These are phyloP conservation scores for Mycena rebaudengoi DNA, from an alignment of 768 basidiomycete genomes.

Conservation along the genomic window DNA sequence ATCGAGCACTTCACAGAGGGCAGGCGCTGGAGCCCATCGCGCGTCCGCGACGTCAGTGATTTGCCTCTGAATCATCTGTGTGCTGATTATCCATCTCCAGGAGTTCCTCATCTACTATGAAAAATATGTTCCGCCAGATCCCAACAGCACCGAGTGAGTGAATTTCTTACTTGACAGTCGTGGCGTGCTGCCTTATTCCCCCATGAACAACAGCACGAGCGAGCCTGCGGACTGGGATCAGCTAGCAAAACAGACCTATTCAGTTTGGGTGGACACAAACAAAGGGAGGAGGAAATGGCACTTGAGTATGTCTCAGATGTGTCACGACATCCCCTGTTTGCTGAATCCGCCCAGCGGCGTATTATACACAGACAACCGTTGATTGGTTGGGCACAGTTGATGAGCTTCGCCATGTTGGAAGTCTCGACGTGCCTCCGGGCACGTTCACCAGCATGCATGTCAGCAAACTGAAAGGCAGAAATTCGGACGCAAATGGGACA, in stretches of 20 bases:
- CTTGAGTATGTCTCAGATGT: slow-evolving; percentile 61
- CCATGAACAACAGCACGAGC: slow-evolving; percentile 46
- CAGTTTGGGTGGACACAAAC: slow-evolving; percentile 75
- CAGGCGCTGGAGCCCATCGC: slow-evolving; percentile 82
- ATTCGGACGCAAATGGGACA: slow-evolving; percentile 46
- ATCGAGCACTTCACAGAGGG: slow-evolving; percentile 91
- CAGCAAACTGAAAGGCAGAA: slow-evolving; percentile 57
- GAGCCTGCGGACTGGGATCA: slow-evolving; percentile 71
- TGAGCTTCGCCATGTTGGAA: slow-evolving; percentile 64
- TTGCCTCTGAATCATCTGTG: slow-evolving; percentile 1
- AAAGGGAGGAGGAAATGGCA: slow-evolving; percentile 83
- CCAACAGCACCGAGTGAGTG: slow-evolving; percentile 50
- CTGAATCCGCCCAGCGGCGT: slow-evolving; percentile 69
- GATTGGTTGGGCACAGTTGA: slow-evolving; percentile 78
- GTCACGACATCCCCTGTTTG: slow-evolving; percentile 6
- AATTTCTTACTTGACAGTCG: slow-evolving; percentile 1
- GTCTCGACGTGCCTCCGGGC: slow-evolving; percentile 71
- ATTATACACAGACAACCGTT: slow-evolving; percentile 81
- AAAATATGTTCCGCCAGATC: slow-evolving; percentile 63
- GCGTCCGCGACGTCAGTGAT: slow-evolving; percentile 77
- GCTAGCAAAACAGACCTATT: slow-evolving; percentile 86
- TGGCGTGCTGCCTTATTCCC: slow-evolving; percentile 22
- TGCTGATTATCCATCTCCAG: slow-evolving; percentile 50
- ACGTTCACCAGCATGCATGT: slow-evolving; percentile 75
- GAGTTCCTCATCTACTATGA: slow-evolving; percentile 90